These are phyloP conservation scores for Boeremia exigua DNA, from an alignment of 2,329 filamentous ascomycete genomes.

Conservation along the genomic window DNA sequence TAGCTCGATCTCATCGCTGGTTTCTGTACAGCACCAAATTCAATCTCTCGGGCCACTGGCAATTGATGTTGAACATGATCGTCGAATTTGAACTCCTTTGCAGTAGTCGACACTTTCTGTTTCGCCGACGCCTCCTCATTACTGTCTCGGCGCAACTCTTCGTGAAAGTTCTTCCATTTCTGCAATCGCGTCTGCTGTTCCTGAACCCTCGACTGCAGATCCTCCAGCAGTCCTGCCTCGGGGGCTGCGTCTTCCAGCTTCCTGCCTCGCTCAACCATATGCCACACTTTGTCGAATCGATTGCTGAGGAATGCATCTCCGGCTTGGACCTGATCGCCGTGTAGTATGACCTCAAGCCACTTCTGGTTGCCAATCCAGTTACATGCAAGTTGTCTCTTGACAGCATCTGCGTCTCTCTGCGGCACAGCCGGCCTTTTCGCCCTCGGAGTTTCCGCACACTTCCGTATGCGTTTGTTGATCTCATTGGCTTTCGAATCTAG, in stretches of 20 bases:
- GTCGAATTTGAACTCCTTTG: slow-evolving; percentile 40
- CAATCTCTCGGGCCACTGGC: slow-evolving; percentile 17
- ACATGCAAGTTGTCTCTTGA: slow-evolving; percentile 68
- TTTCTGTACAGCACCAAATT: slow-evolving; percentile 11
- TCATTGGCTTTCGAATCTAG: slow-evolving; percentile 68
- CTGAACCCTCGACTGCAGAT: slow-evolving; percentile 72
- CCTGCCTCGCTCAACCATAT: slow-evolving; percentile 65
- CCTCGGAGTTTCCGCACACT: slow-evolving; percentile 34
- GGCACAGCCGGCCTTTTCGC: slow-evolving; percentile 39
- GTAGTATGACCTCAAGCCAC: slow-evolving; percentile 74
- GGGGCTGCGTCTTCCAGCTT: slow-evolving; percentile 63
- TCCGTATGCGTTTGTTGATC: slow-evolving; percentile 61
- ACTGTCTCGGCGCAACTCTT: slow-evolving; percentile 37
- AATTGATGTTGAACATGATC: slow-evolving; percentile 42
- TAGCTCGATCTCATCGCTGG: slow-evolving; percentile 27
- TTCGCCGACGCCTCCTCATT: not conserved
- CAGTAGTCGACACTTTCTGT: slow-evolving; percentile 5
- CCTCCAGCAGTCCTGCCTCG: slow-evolving; percentile 65
- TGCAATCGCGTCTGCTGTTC: slow-evolving; percentile 71
- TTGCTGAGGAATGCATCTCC: slow-evolving; percentile 69
- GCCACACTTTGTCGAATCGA: slow-evolving; percentile 75
- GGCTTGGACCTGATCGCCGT: slow-evolving; percentile 65
- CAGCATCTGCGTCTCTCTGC: slow-evolving; percentile 36
- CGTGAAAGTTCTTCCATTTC: slow-evolving; percentile 75
- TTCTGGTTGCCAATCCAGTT: slow-evolving; percentile 81